These are phyloP conservation scores for Chlorella sp. DNA, from an alignment of 139 green algal species.

Conservation along the genomic window DNA sequence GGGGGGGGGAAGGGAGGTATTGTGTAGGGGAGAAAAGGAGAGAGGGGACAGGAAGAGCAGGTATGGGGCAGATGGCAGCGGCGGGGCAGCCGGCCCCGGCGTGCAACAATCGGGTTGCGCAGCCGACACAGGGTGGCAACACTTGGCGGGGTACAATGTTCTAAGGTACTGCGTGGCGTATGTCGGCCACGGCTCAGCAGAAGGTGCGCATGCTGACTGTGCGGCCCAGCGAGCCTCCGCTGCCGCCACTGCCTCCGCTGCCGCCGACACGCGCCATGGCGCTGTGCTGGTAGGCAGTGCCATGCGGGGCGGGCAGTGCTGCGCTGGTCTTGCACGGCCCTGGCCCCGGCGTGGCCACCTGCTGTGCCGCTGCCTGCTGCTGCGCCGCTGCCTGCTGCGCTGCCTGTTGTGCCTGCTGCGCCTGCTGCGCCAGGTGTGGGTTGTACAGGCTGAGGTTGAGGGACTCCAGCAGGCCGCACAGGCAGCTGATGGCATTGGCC, in stretches of 20 bases:
- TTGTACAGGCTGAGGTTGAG: constrained; percentile 26
- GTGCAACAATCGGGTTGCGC: no score
- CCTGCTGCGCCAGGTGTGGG: background rate
- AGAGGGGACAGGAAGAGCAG: no score
- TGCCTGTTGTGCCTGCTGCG: background rate
- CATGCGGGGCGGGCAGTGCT: background rate
- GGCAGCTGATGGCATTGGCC: constrained; percentile 30
- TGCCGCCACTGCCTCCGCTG: background rate
- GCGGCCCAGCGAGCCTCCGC: background rate
- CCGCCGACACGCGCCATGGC: background rate
- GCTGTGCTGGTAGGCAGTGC: background rate
- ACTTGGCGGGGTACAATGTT: background rate
- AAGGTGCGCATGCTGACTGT: constrained; percentile 22
- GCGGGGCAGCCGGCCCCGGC: no score
- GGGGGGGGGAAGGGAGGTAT: no score
- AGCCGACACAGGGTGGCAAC: no score
- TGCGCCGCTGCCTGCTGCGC: background rate
- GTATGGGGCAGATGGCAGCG: no score
- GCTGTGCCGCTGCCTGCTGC: background rate
- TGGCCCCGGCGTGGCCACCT: background rate
- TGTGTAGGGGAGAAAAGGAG: no score
- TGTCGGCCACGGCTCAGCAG: background rate
- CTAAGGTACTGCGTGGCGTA: background rate
- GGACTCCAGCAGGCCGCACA: constrained; percentile 8
- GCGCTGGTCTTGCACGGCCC: background rate